phyloP scores from a whole-genome alignment of 2,329 filamentous ascomycete species.

The Nemania sp. region DNA sequence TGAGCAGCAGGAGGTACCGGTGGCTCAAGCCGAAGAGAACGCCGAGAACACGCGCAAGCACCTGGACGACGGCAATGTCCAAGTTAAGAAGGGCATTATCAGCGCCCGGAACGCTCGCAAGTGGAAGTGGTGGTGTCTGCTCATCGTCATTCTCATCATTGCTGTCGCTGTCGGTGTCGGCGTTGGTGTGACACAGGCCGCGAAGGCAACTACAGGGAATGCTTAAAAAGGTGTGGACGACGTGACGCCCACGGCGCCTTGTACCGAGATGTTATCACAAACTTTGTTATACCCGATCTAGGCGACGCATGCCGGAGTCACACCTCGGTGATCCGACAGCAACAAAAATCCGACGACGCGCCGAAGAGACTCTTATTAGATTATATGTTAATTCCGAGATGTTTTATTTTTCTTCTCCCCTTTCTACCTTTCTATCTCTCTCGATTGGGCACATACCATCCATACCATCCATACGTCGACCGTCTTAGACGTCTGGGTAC shows the following conservation, averaged over 20 bases:
- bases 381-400: constrained; percentile 13
- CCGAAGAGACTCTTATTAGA: constrained; percentile 2
- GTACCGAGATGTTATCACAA: neutral
- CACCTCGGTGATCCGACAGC: neutral
- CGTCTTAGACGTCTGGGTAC: neutral
- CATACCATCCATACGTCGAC: neutral
- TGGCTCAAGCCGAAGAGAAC: constrained; percentile 65
- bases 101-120: constrained; percentile 68
- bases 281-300: neutral
- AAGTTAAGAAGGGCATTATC: constrained; percentile 69
- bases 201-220: constrained; percentile 9
- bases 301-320: neutral
- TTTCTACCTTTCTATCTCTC: neutral
- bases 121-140: constrained; percentile 81
- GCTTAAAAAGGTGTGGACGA: neutral
- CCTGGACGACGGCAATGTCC: constrained; percentile 68
- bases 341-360: neutral
- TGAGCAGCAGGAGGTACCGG: constrained; percentile 68
- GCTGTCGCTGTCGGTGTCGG: constrained; percentile 53
- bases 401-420: neutral
- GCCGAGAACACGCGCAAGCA: constrained; percentile 68
- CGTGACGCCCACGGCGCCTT: neutral
- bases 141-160: constrained; percentile 63
- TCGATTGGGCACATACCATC: neutral
- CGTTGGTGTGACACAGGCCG: constrained; percentile 21